These are phyloP conservation scores for Senna siamea DNA, from an alignment of 306 rosid species.

Conservation along the genomic window DNA sequence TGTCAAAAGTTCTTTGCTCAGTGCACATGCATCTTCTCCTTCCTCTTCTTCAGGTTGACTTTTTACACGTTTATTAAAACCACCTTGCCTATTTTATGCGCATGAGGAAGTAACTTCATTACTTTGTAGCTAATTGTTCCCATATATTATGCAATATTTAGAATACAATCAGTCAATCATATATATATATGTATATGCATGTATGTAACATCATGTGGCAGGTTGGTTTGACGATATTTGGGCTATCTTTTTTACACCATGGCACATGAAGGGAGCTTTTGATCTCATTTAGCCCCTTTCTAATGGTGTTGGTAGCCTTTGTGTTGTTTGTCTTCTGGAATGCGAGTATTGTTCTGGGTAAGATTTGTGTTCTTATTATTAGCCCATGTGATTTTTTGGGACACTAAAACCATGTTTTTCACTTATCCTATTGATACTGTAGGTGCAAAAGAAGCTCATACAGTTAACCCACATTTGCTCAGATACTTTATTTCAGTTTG, in stretches of 20 bases:
- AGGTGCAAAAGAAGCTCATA: constrained; percentile 95
- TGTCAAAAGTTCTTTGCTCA: constrained; percentile 28
- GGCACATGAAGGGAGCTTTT: constrained; percentile 66
- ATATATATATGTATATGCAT: neutral
- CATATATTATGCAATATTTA: neutral
- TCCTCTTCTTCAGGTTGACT: constrained; percentile 59
- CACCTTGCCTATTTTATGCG: constrained; percentile 27
- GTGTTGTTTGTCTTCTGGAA: constrained; percentile 73
- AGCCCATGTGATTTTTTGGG: constrained; percentile 34
- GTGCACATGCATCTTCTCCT: constrained; percentile 38
- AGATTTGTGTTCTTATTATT: constrained; percentile 26
- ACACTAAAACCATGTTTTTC: constrained; percentile 26
- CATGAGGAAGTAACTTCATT: constrained; percentile 14
- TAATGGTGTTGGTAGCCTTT: constrained; percentile 64
- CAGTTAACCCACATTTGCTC: constrained; percentile 82
- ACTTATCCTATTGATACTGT: constrained; percentile 42
- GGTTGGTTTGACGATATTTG: constrained; percentile 66
- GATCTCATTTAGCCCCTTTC: constrained; percentile 68
- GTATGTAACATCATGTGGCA: constrained; percentile 44
- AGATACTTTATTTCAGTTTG: constrained; percentile 83
- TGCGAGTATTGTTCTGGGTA: constrained; percentile 92
- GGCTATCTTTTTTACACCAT: constrained; percentile 44
- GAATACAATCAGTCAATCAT: neutral
- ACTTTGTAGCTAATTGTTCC: neutral
- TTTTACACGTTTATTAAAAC: constrained; percentile 19